phyloP scores from a whole-genome alignment of 2,329 filamentous ascomycete genomes.

The Dactylella cylindrospora region DNA sequence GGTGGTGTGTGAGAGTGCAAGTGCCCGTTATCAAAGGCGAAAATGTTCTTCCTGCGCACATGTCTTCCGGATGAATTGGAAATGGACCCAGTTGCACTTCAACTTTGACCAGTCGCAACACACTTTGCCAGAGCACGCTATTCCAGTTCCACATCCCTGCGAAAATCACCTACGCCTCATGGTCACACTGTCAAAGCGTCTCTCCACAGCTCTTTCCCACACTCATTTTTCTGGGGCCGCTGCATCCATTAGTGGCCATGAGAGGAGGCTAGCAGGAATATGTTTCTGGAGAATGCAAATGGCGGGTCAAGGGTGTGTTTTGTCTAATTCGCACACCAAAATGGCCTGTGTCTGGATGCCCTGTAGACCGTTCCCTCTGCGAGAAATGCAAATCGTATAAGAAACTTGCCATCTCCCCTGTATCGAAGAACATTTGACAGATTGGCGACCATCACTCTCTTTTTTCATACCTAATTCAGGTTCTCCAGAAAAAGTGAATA shows the following conservation, averaged over 20 bases:
- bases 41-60: slow-evolving; percentile 26
- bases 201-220: slow-evolving; percentile 37
- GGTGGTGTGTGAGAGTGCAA: slow-evolving; percentile 15
- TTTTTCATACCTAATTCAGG: slow-evolving; percentile 34
- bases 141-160: slow-evolving; percentile 37
- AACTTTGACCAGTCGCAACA: slow-evolving; percentile 38
- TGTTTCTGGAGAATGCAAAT: slow-evolving; percentile 39
- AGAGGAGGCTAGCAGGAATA: slow-evolving; percentile 3
- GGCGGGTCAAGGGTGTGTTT: slow-evolving; percentile 38
- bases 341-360: no score
- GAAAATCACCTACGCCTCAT: slow-evolving; percentile 44
- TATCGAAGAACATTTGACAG: slow-evolving; percentile 37
- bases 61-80: slow-evolving; percentile 39
- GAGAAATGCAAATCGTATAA: slow-evolving; percentile 42
- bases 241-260: slow-evolving; percentile 30
- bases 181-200: slow-evolving; percentile 44
- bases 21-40: slow-evolving; percentile 34
- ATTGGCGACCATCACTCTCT: slow-evolving; percentile 45
- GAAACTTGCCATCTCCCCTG: slow-evolving; percentile 42
- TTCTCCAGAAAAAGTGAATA: slow-evolving; percentile 25
- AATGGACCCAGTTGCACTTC: slow-evolving; percentile 20
- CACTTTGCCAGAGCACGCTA: slow-evolving; percentile 15
- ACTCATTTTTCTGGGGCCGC: slow-evolving; percentile 42
- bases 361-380: slow-evolving; percentile 22
- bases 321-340: slow-evolving; percentile 41